phyloP scores from a whole-genome alignment of 257 asterid genomes.

The Perilla frutescens region DNA sequence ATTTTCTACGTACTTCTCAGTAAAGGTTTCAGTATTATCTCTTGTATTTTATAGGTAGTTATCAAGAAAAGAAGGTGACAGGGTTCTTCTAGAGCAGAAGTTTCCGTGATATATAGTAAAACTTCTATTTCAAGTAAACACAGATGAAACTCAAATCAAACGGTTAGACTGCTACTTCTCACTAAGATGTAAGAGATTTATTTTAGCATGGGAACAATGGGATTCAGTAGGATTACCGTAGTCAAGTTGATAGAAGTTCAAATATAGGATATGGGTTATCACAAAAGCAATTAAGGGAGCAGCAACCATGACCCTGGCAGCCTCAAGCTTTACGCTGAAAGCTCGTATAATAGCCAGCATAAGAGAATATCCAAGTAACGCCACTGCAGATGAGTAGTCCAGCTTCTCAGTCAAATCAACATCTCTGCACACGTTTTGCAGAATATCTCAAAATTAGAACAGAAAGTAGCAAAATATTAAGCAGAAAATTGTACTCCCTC shows the following conservation, averaged over 20 bases:
- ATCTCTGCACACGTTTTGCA: constrained; percentile 59
- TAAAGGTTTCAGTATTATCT: too few relatives aligned
- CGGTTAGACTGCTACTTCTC: background rate
- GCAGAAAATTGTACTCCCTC: background rate
- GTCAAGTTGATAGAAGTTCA: constrained; percentile 70
- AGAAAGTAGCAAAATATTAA: constrained; percentile 5
- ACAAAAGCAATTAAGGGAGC: constrained; percentile 79
- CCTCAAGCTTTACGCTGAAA: constrained; percentile 67
- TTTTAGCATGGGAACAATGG: constrained; percentile 8
- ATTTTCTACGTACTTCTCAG: too few relatives aligned
- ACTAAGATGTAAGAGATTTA: background rate
- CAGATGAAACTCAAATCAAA: background rate
- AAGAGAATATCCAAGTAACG: constrained; percentile 76
- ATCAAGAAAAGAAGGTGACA: too few relatives aligned
- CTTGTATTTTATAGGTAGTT: background rate
- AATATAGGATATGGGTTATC: constrained; percentile 74
- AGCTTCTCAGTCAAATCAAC: constrained; percentile 87
- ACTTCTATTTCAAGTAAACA: background rate
- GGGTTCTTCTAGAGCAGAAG: too few relatives aligned
- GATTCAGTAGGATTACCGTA: constrained; percentile 51
- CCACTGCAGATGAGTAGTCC: constrained; percentile 76
- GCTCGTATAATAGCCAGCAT: constrained; percentile 69
- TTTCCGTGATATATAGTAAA: background rate
- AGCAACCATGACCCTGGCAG: constrained; percentile 88
- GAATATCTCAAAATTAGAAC: constrained; percentile 27